Conservation (phyloP, 2,329 filamentous ascomycete genomes). For the Talaromyces sp. region DNA sequence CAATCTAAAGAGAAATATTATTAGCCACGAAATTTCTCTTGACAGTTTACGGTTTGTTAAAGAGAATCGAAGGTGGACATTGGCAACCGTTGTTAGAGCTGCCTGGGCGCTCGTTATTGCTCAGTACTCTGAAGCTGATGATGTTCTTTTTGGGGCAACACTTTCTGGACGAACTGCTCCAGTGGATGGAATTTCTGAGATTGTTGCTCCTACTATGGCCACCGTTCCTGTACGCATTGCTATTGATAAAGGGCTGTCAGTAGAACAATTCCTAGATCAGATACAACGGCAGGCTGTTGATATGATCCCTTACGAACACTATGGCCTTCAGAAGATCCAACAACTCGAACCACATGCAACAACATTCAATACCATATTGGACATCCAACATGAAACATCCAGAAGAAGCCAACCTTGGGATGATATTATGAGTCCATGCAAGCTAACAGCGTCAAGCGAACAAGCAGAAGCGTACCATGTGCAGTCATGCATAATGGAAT, state of each 20-base stretch:
- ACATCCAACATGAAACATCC: too few relatives aligned
- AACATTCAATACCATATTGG: too few relatives aligned
- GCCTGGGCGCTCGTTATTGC: slow-evolving; percentile 18
- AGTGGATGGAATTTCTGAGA: slow-evolving; percentile 31
- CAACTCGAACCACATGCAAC: slow-evolving; percentile 42
- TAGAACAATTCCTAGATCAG: slow-evolving; percentile 46
- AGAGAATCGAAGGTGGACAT: slow-evolving; percentile 7
- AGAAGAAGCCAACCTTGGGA: too few relatives aligned
- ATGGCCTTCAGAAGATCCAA: slow-evolving; percentile 44
- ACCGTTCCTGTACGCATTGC: slow-evolving; percentile 7
- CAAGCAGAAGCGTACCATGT: too few relatives aligned
- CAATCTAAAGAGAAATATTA: background rate
- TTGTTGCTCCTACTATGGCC: slow-evolving; percentile 26
- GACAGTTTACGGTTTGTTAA: background rate
- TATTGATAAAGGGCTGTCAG: slow-evolving; percentile 26
- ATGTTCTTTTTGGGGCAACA: slow-evolving; percentile 25
- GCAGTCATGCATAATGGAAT: too few relatives aligned
- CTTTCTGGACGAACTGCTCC: slow-evolving; percentile 29
- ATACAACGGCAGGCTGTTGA: slow-evolving; percentile 50
- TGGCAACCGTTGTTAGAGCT: slow-evolving; percentile 29
- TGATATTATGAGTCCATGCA: too few relatives aligned
- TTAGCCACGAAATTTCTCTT: background rate
- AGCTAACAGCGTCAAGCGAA: too few relatives aligned
- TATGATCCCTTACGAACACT: slow-evolving; percentile 57
- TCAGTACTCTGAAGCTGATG: slow-evolving; percentile 7